Conservation (phyloP, 2,329 filamentous ascomycete genomes). For the Claviceps pusilla region DNA sequence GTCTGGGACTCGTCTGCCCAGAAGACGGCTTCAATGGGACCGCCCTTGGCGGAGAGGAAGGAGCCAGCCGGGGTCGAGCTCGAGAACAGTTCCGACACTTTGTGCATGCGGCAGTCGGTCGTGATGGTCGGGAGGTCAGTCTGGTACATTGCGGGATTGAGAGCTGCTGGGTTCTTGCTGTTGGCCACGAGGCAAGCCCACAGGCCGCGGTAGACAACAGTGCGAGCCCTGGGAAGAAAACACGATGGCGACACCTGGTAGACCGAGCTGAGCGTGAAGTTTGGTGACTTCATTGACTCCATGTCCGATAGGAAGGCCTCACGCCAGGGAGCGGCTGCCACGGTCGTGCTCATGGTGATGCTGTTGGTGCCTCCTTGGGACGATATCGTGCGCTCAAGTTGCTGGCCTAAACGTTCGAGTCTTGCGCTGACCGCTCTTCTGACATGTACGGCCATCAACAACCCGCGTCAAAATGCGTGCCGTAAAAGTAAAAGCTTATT, state of each 20-base stretch:
- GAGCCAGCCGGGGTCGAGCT: slow-evolving; percentile 22
- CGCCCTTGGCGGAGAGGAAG: slow-evolving; percentile 40
- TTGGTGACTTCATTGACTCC: slow-evolving; percentile 29
- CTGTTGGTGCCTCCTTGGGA: slow-evolving; percentile 1
- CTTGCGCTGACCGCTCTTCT: neutral
- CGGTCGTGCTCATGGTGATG: neutral
- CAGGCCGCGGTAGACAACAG: slow-evolving; percentile 74
- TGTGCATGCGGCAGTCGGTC: slow-evolving; percentile 78
- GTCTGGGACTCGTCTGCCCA: slow-evolving; percentile 58
- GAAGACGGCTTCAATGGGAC: slow-evolving; percentile 66
- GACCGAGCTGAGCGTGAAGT: slow-evolving; percentile 37
- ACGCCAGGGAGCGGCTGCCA: slow-evolving; percentile 36
- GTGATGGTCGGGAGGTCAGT: slow-evolving; percentile 73
- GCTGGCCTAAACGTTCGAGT: slow-evolving; percentile 6
- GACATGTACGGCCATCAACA: neutral
- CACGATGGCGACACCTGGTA: slow-evolving; percentile 19
- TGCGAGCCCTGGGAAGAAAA: slow-evolving; percentile 47
- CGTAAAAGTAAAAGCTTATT: neutral
- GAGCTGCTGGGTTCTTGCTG: slow-evolving; percentile 54
- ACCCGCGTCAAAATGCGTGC: neutral
- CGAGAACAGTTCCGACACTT: slow-evolving; percentile 53
- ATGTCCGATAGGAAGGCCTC: slow-evolving; percentile 36
- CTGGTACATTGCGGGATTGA: slow-evolving; percentile 54
- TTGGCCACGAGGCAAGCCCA: slow-evolving; percentile 61
- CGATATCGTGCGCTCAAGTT: slow-evolving; percentile 16